Percentiles rank a stretch among this genome's conserved stretches.
Conservation (phyloP, 2,329 filamentous ascomycete genomes). For the Pseudogymnoascus sp. region DNA sequence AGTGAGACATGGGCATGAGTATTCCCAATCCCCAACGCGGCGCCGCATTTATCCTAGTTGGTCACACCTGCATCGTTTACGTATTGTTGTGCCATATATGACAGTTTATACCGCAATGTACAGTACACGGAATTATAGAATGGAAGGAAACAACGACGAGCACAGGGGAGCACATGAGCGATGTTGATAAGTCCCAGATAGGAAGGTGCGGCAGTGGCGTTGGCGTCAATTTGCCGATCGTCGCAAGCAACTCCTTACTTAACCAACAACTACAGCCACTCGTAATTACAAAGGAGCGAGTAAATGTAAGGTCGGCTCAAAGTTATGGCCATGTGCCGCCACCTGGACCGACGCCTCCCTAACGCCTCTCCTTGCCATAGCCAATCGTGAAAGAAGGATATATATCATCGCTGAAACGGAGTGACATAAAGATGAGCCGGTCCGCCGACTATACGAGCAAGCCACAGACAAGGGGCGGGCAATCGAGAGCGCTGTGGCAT, state of each 20-base stretch:
- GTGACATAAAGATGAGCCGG: too few species aligned
- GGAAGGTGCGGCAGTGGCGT: not conserved
- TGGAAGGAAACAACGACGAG: not conserved
- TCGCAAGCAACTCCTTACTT: not conserved
- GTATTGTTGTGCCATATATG: not conserved
- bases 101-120: not conserved
- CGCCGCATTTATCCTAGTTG: not conserved
- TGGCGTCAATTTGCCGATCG: not conserved
- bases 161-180: not conserved
- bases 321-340: not conserved
- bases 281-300: too few species aligned
- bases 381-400: not conserved
- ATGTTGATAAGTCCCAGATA: not conserved
- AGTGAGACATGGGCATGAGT: not conserved
- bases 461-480: not conserved
- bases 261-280: too few species aligned
- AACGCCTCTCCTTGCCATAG: not conserved
- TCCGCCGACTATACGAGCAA: not conserved
- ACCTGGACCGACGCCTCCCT: not conserved
- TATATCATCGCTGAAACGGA: not conserved
- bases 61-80: not conserved
- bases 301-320: not conserved
- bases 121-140: not conserved
- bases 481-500: not conserved
- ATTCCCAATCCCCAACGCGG: not conserved